Percentiles rank a stretch among this genome's conserved stretches.
phyloP scores from a whole-genome alignment of 257 asterid species.

The Penstemon barbatus region DNA sequence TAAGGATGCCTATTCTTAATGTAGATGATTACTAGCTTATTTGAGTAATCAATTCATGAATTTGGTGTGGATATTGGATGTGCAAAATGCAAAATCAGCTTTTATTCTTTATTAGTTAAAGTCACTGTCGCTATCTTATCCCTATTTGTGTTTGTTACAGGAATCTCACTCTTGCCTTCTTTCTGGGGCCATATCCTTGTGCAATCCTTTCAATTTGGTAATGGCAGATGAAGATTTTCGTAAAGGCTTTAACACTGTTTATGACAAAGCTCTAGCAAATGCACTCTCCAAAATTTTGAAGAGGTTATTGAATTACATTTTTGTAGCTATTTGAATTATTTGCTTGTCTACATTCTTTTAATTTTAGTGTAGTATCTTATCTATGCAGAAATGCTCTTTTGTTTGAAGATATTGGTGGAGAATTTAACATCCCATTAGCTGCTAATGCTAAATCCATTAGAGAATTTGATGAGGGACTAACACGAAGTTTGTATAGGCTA shows the following conservation, averaged over 20 bases:
- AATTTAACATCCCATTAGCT: conserved; percentile 73
- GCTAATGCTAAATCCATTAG: conserved; percentile 80
- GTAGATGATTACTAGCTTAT: no score
- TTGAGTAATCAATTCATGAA: no score
- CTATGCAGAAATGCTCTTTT: conserved; percentile 75
- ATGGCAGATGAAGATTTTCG: conserved; percentile 94
- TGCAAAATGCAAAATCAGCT: no score
- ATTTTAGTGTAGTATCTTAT: no score
- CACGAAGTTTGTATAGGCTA: conserved; percentile 60
- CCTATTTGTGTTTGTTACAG: conserved; percentile 46
- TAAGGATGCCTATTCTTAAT: no score
- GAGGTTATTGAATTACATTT: conserved; percentile 35
- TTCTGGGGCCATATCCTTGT: conserved; percentile 90
- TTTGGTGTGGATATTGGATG: no score
- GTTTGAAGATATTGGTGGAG: conserved; percentile 87
- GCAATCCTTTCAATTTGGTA: conserved; percentile 93
- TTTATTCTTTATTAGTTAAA: neutral
- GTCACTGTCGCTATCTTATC: no score
- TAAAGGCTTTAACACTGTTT: conserved; percentile 88
- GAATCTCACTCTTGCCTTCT: conserved; percentile 80
- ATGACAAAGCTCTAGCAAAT: conserved; percentile 88
- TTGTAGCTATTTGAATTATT: conserved; percentile 1
- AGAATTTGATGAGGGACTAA: conserved; percentile 89
- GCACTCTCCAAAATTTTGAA: conserved; percentile 74
- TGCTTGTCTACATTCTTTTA: neutral